Evolutionary conservation across 371 early-diverging fungal species (phyloP).

Genomic region (Scutellospora calospora): DNA sequence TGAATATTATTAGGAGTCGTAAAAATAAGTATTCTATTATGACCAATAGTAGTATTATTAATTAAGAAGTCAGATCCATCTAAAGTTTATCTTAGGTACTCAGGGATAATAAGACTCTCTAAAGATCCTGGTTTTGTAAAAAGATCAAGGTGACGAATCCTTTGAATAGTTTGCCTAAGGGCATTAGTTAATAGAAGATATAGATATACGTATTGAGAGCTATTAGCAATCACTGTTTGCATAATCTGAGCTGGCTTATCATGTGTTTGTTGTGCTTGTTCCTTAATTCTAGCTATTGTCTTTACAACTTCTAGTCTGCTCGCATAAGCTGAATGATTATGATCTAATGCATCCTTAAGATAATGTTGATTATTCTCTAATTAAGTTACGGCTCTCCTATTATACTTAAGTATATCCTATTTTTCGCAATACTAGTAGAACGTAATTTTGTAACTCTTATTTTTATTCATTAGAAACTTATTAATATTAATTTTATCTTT

Average conservation of each 20-base stretch:
- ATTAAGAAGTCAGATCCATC: neutral
- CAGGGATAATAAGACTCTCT: neutral
- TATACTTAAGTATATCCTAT: no score
- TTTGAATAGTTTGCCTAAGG: neutral
- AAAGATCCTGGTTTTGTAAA: neutral
- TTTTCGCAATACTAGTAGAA: conserved; percentile 15
- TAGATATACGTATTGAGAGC: neutral
- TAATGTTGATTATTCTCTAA: neutral
- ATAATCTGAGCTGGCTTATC: conserved; percentile 19
- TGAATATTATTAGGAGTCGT: neutral
- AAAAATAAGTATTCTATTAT: neutral
- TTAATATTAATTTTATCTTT: neutral
- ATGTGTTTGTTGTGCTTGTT: conserved; percentile 9
- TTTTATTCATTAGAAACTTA: neutral
- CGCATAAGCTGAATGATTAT: conserved; percentile 5
- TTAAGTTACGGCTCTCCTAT: neutral
- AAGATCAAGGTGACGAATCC: neutral
- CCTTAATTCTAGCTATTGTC: neutral
- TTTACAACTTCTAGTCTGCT: conserved; percentile 2
- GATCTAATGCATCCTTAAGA: neutral
- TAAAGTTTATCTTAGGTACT: neutral
- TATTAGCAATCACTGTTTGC: neutral
- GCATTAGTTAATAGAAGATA: neutral
- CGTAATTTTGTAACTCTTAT: neutral
- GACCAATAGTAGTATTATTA: neutral